Percentiles rank a stretch among this genome's conserved stretches.
phyloP scores from a whole-genome alignment of 1,284 basidiomycete genomes.

The Malassezia vespertilionis region DNA sequence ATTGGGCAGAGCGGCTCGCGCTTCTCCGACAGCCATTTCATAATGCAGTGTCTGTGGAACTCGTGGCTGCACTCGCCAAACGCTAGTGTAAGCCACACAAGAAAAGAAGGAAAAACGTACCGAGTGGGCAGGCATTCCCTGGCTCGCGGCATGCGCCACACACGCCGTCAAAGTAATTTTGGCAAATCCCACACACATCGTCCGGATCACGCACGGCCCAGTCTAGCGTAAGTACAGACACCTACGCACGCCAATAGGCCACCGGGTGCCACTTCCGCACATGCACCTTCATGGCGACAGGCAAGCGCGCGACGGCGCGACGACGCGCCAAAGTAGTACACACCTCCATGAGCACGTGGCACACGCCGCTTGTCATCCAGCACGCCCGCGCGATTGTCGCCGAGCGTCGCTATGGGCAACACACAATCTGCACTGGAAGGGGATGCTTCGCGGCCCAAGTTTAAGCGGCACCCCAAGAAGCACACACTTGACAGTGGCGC shows the following conservation, averaged over 20 bases:
- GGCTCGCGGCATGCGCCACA: slow-evolving; percentile 43
- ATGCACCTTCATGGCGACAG: slow-evolving; percentile 38
- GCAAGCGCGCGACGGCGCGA: too few species aligned
- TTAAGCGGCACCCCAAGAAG: not conserved
- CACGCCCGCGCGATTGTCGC: too few species aligned
- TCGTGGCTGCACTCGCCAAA: slow-evolving; percentile 45
- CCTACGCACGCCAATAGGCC: slow-evolving; percentile 41
- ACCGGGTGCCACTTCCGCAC: slow-evolving; percentile 40
- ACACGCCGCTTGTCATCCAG: not conserved
- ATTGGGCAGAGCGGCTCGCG: slow-evolving; percentile 17
- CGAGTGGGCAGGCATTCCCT: slow-evolving; percentile 24
- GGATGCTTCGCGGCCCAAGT: not conserved
- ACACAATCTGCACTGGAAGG: slow-evolving; percentile 6
- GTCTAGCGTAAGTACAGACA: slow-evolving; percentile 15
- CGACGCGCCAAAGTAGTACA: not conserved
- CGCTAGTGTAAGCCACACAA: slow-evolving; percentile 20
- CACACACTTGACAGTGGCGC: not conserved
- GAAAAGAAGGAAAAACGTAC: slow-evolving; percentile 5
- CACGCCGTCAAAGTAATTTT: slow-evolving; percentile 45
- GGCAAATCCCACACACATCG: slow-evolving; percentile 47
- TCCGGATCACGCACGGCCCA: slow-evolving; percentile 46
- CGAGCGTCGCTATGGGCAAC: slow-evolving; percentile 10
- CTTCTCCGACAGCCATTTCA: slow-evolving; percentile 42
- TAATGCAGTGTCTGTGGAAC: slow-evolving; percentile 46
- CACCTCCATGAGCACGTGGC: not conserved